These are phyloP conservation scores for Biscogniauxia sp. DNA, from an alignment of 2,329 filamentous ascomycete genomes.

Conservation along the genomic window DNA sequence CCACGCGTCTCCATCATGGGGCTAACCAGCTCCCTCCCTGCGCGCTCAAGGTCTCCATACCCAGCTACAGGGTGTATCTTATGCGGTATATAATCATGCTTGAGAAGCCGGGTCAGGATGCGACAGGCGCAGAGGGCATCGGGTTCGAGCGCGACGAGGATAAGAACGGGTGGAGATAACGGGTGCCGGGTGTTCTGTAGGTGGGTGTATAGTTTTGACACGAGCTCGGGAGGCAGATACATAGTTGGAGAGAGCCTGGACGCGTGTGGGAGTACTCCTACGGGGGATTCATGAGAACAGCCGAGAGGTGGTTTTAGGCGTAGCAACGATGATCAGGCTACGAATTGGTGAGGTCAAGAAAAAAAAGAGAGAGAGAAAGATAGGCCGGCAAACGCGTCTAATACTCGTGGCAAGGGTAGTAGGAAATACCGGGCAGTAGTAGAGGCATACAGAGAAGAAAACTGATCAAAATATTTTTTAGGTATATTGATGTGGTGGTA, in stretches of 20 bases:
- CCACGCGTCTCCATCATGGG: constrained; percentile 86
- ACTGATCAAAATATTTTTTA: constrained; percentile 7
- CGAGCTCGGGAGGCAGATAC: constrained; percentile 89
- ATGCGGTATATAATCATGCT: constrained; percentile 95
- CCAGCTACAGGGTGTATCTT: constrained; percentile 95
- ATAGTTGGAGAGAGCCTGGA: constrained; percentile 51
- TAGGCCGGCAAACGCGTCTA: constrained; percentile 1
- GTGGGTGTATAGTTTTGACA: constrained; percentile 88
- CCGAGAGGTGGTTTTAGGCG: constrained; percentile 5
- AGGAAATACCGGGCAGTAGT: neutral
- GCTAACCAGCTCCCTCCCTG: constrained; percentile 73
- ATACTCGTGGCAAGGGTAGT: neutral
- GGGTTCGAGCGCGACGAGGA: constrained; percentile 90
- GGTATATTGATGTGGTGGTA: constrained; percentile 12
- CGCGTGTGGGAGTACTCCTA: constrained; percentile 32
- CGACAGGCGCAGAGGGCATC: constrained; percentile 94
- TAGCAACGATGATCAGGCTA: neutral
- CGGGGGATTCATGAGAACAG: constrained; percentile 33
- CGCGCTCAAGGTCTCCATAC: constrained; percentile 82
- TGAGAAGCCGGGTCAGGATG: constrained; percentile 88
- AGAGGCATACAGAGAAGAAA: constrained; percentile 3
- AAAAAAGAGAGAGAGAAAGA: no score
- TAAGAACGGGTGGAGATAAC: constrained; percentile 84
- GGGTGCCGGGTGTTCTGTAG: constrained; percentile 84
- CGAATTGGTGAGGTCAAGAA: neutral